phyloP scores from a whole-genome alignment of 1,284 basidiomycete genomes.

The Moniliophthora roreri region DNA sequence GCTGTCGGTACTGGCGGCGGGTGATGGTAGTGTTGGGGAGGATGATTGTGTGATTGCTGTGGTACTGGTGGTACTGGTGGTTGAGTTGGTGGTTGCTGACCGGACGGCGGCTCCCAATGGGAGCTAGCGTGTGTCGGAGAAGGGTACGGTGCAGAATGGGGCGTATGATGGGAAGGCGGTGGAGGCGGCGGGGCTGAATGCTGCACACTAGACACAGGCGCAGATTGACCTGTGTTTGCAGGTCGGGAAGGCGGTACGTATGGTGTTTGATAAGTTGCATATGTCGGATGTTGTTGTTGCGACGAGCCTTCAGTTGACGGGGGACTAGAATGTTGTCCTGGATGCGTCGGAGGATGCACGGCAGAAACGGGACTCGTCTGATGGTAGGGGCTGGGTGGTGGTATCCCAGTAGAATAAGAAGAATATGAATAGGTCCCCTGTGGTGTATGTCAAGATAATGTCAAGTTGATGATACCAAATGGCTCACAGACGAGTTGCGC shows the following conservation, averaged over 20 bases:
- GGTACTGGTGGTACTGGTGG: conserved; percentile 11
- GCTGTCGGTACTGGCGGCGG: conserved; percentile 9
- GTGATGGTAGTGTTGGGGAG: conserved; percentile 15
- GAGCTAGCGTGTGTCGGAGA: too few species aligned
- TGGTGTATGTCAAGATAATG: conserved; percentile 9
- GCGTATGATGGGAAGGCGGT: conserved; percentile 20
- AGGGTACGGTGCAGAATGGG: conserved; percentile 19
- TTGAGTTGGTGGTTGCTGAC: conserved; percentile 8
- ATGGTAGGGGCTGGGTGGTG: conserved; percentile 32
- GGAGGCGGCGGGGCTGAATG: conserved; percentile 19
- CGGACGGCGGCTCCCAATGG: too few species aligned
- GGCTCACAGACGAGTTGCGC: conserved; percentile 32
- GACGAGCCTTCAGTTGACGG: conserved; percentile 31
- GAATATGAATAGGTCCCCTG: conserved; percentile 26
- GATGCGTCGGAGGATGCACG: conserved; percentile 21
- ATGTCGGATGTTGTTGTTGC: conserved; percentile 31
- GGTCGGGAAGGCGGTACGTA: conserved; percentile 29
- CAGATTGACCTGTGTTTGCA: conserved; percentile 26
- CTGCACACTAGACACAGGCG: conserved; percentile 14
- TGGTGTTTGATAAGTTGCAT: conserved; percentile 28
- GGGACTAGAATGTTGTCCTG: conserved; percentile 19
- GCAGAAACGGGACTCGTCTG: conserved; percentile 28
- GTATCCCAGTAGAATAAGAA: conserved; percentile 28
- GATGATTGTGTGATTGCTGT: conserved; percentile 16
- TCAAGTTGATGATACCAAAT: conserved; percentile 14